Evolutionary conservation across 2,329 filamentous ascomycete genomes (phyloP), one percentile per base, ranked within the genome.

Genomic region (Cytospora mali): DNA sequence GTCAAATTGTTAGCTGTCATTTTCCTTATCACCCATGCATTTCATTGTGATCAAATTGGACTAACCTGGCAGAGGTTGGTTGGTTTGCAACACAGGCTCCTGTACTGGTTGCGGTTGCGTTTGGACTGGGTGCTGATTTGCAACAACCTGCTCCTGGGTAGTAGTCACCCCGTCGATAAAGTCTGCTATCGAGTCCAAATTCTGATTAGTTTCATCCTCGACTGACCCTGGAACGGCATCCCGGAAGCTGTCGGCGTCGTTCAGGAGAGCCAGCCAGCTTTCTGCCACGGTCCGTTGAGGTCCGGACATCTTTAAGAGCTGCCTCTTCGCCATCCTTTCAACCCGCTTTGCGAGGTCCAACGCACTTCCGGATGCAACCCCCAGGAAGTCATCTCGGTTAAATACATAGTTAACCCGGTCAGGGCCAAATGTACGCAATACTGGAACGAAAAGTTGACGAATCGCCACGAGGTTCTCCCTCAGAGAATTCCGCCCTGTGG

Each of bases 191-290:
- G 31, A 21, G 27, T 29, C 23, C 21, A 58, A 16, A 3, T 25
- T 35, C 9, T n/a, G 5, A 25, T 62, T 64, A 16, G 51, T 6
- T 1, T 6, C n/a, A 4, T 49, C 49, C 4, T 28, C 54, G 1
- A 6, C 23, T 6, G 49, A 46, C 49, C 59, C 59, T 0, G 21
- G 49, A 21, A 10, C 14, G 0, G 62, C 35, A 13, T 52, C 29
- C 25, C 42, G 42, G 16, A 64, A 55, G 2, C 11, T 25, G 14
- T 48, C 54, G 25, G 58, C 63, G 2, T 25, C 11, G 4, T 25
- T 16, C 9, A 65, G 18, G 13, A 65, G 55, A 3, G 53, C 3
- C 9, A 18, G 2, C 63, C 63, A 65, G 10, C 61, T 50, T 25
- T 62, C 55, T 1, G 56, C 63, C 27, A 59, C 21, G 0, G 14